Base-by-base conservation (phyloP, 371 early-diverging fungal genomes). In the Mucor plumbeus region DNA sequence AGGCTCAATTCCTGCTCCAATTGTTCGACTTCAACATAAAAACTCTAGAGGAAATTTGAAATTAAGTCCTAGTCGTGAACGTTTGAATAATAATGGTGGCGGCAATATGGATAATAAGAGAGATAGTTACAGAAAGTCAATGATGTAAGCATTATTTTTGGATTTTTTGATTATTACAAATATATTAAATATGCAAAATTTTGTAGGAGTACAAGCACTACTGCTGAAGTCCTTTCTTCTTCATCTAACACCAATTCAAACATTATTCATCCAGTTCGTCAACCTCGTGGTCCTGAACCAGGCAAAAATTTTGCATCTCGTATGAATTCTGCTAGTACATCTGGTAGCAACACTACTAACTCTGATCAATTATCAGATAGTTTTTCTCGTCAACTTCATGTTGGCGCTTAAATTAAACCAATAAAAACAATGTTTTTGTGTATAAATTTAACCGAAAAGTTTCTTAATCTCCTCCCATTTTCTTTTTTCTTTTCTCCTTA, bases 251-350 rank as follows among this genome's bases (percentile, higher is more conserved):
- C 15, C 14, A 57, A 39, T 21, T 26, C 43, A 35, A 43, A 31
- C 33, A 64, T 74, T 61, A 79, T 86, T 59, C 82, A 80, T 61
- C 89, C 89, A 38, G 80, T 87, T 67, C 85, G 89, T 59, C 87
- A 87, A 63, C 89, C 89, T 56, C 74, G 80, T 31, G 86, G 87
- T 15, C 89, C 89, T 26, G 87, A 86, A 50, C 83, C 83, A 6
- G 86, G 77, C 59, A 84, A 80, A 48, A 73, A 81, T 40, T 86
- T 86, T 72, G 79, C 85, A 34, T 79, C 79, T 33, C 76, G 74
- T 50, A 69, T 67, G 36, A n/a, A 31, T 2, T 35, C 5, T 33
- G 19, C 50, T 3, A 53, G 13, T 31, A 35, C 4, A n/a, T 15
- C 44, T 17, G 17, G n/a, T n/a, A 7, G n/a, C 14, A 17, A 14